Base-by-base conservation (phyloP, 768 basidiomycete species). In the Russula compacta region DNA sequence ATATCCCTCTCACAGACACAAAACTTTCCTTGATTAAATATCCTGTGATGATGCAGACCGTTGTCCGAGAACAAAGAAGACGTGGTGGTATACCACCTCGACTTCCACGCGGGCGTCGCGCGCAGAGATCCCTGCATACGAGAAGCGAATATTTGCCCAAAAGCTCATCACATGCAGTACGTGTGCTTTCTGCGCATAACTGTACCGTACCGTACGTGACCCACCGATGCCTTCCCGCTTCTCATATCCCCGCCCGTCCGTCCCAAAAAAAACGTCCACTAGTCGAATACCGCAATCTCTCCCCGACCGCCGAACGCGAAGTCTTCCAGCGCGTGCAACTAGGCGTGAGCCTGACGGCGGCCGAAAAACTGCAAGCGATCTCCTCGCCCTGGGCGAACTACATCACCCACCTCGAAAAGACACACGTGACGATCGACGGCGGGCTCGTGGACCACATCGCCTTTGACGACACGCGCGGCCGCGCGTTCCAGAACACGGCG, bases 241-340 rank as follows among this genome's bases (percentile, higher is more conserved):
- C 21, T 15, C 44, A 12, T 15, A 10, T 9, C 5, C 21, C 47
- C 3, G 8, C 49, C 17, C 3, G 17, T 4, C 33, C 15, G 17
- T 15, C 17, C 15, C 35, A 14, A 38, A 32, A 47, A 19, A 14
- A 29, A 29, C 24, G 24, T 29, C 35, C 21, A 24, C 36, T 56
- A 91, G 89, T 89, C 51, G 87, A 90, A 71, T 92, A 92, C 66
- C 71, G 73, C 39, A 69, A 75, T 39, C 74, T 92, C 2, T 70
- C 77, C 3, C 76, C 80, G 12, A 76, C 76, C 2, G 74, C 77
- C 5, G 89, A 92, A 70, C 81, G 89, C 47, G 90, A 92, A 53
- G 84, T 92, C 32, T 90, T 89, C 69, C 86, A 88, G 65, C 78
- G 91, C 38, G 90, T 93, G 15, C 90, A 93, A 65, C 71, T 92